Conservation (phyloP, 2,329 filamentous ascomycete genomes). For the Aaosphaeria pasadenensis region DNA sequence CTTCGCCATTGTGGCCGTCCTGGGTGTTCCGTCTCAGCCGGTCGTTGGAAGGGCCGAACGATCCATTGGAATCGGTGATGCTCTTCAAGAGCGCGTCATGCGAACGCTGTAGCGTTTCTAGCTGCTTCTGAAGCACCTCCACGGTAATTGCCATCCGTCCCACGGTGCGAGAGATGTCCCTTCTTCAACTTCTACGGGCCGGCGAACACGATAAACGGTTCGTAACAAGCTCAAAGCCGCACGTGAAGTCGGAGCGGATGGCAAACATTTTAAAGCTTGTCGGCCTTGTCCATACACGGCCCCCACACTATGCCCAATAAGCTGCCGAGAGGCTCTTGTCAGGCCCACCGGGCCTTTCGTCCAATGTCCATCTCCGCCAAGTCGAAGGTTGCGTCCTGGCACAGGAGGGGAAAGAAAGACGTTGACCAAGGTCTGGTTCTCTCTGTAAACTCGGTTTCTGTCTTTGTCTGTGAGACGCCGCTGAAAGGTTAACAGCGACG, state of each 20-base stretch:
- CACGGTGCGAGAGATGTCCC: too few relatives aligned
- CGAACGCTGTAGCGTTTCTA: conserved; percentile 30
- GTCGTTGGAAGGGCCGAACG: conserved; percentile 14
- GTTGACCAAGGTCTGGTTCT: too few relatives aligned
- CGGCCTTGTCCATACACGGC: neutral
- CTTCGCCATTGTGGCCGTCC: conserved; percentile 17
- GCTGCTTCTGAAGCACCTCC: conserved; percentile 30
- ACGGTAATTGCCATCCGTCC: conserved; percentile 5
- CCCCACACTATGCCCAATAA: neutral
- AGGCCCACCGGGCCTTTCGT: neutral
- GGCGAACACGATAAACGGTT: too few relatives aligned
- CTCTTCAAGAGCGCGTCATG: conserved; percentile 28
- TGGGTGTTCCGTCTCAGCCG: conserved; percentile 8
- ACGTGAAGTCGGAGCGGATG: too few relatives aligned
- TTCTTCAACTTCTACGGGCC: too few relatives aligned
- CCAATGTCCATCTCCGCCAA: neutral
- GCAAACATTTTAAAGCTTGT: too few relatives aligned
- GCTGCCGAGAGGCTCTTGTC: neutral
- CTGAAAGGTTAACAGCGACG: too few relatives aligned
- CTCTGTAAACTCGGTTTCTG: too few relatives aligned
- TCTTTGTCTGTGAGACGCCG: too few relatives aligned
- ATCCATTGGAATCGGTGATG: conserved; percentile 25
- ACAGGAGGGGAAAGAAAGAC: neutral
- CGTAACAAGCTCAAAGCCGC: too few relatives aligned
- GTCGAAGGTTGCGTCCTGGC: neutral